Evolutionary conservation across 345 rosid species (phyloP).

Genomic region (Citrus maxima): DNA sequence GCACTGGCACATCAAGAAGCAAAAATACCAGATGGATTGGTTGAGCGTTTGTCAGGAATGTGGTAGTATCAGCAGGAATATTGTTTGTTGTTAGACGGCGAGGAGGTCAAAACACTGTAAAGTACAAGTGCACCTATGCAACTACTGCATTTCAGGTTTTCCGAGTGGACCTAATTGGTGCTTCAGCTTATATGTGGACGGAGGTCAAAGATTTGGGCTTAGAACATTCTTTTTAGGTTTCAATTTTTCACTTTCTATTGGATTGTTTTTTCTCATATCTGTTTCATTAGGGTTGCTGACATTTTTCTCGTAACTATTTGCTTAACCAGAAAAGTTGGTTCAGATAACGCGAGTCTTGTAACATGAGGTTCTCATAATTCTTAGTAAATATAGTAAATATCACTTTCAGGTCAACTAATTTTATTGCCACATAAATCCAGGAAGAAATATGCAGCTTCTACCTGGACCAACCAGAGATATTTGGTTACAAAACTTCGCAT

Average conservation of each 20-base stretch:
- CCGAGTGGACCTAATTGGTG: background rate
- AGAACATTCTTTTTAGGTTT: background rate
- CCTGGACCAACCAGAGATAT: background rate
- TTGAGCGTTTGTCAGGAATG: background rate
- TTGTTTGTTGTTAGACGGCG: background rate
- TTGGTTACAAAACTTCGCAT: constrained; percentile 6
- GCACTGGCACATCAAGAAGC: background rate
- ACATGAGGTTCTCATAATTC: no score
- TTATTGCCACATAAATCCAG: background rate
- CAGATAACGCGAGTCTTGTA: no score
- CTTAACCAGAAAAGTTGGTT: no score
- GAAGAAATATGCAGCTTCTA: background rate
- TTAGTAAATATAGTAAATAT: no score
- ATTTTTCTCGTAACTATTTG: no score
- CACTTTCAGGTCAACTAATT: background rate
- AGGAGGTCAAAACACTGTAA: background rate
- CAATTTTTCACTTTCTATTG: background rate
- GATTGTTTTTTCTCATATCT: no score
- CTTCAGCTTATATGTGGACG: no score
- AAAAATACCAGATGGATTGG: background rate
- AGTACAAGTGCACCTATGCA: background rate
- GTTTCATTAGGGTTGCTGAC: no score
- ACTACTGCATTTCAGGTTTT: background rate
- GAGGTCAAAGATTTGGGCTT: background rate
- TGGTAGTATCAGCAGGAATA: background rate